Percentiles rank a stretch among this genome's conserved stretches.
phyloP scores from a whole-genome alignment of 1,139 yeast genomes.

The Debaryomyces subglobosus region DNA sequence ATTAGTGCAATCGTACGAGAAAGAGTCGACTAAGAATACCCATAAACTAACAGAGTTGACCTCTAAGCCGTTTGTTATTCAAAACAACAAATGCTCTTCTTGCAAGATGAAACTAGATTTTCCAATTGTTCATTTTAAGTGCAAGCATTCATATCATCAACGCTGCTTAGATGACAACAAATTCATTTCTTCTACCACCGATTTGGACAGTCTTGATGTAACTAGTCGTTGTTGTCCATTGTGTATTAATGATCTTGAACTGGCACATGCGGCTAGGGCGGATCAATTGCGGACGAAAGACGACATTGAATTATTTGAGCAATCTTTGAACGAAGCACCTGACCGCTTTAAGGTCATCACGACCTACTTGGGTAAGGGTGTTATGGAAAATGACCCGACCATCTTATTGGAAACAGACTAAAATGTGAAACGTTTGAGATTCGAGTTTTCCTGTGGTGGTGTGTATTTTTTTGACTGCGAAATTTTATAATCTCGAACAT shows the following conservation, averaged over 20 bases:
- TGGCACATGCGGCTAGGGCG: constrained; percentile 58
- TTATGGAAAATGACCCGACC: constrained; percentile 55
- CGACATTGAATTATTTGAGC: constrained; percentile 63
- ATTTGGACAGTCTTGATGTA: constrained; percentile 13
- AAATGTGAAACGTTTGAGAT: neutral
- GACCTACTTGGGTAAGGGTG: constrained; percentile 87
- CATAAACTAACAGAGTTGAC: constrained; percentile 55
- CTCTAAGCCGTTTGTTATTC: constrained; percentile 62
- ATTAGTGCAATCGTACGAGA: constrained; percentile 67
- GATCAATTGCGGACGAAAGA: constrained; percentile 66
- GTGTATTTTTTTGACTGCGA: constrained; percentile 5
- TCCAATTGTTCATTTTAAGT: constrained; percentile 83
- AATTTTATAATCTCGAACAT: neutral
- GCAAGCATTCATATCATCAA: constrained; percentile 87
- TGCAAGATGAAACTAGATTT: constrained; percentile 73
- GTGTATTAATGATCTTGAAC: constrained; percentile 71
- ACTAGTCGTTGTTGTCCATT: constrained; percentile 59
- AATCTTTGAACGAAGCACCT: constrained; percentile 57
- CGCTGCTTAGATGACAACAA: constrained; percentile 64
- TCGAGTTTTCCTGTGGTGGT: neutral
- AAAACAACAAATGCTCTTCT: constrained; percentile 69
- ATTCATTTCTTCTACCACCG: constrained; percentile 21
- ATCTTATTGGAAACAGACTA: constrained; percentile 15
- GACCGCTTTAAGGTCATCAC: constrained; percentile 76
- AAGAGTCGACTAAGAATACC: constrained; percentile 63